These are phyloP conservation scores for Euryodendron excelsum DNA, from an alignment of 148 eudicot species.

Conservation along the genomic window DNA sequence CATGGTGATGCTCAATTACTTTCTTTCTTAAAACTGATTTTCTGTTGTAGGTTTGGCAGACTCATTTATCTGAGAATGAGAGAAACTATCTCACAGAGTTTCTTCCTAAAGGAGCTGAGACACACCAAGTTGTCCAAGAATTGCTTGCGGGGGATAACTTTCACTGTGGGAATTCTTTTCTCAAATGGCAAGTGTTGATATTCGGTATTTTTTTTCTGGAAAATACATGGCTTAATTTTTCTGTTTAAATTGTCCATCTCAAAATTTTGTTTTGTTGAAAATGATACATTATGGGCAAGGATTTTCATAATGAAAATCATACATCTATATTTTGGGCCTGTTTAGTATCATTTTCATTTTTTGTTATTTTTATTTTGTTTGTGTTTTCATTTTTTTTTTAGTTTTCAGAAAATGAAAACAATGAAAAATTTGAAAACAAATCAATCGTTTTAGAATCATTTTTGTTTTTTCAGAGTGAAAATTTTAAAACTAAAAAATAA, in stretches of 20 bases:
- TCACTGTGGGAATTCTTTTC: slow-evolving; percentile 69
- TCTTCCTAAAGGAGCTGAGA: slow-evolving; percentile 59
- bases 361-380: not conserved
- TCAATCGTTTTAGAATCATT: too few relatives aligned
- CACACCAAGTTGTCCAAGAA: slow-evolving; percentile 48
- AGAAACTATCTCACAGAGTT: slow-evolving; percentile 61
- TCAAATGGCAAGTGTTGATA: slow-evolving; percentile 57
- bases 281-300: not conserved
- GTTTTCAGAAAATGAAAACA: not conserved
- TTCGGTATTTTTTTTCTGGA: not conserved
- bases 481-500: too few relatives aligned
- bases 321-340: not conserved
- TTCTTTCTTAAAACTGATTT: not conserved
- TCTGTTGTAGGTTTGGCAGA: slow-evolving; percentile 69
- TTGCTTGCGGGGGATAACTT: slow-evolving; percentile 71
- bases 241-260: not conserved
- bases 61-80: slow-evolving; percentile 62
- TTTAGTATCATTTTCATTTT: not conserved
- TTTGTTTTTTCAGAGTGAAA: not conserved
- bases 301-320: not conserved
- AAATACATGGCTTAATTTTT: not conserved
- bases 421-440: not conserved
- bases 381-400: not conserved
- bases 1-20: not conserved
- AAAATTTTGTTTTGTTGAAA: not conserved